These are phyloP conservation scores for Pseudoscleropodium purum DNA, from an alignment of 225 moss, liverwort and hornwort genomes.

Conservation along the genomic window DNA sequence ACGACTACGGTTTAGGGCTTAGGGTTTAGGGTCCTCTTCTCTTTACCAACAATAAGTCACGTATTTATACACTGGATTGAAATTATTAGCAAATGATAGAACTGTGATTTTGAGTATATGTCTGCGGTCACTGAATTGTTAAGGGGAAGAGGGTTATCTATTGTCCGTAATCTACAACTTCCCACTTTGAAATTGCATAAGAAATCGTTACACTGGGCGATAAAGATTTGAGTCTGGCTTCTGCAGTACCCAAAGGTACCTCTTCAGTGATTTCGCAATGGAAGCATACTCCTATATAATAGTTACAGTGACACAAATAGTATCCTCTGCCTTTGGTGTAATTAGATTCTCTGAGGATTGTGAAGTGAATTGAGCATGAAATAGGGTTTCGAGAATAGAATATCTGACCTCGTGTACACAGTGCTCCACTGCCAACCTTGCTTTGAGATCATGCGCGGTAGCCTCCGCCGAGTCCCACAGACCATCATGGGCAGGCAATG, in stretches of 20 bases:
- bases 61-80: not conserved
- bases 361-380: not conserved
- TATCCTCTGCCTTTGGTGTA: no score
- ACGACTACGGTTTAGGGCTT: not conserved
- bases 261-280: not conserved
- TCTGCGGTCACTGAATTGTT: not conserved
- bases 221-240: not conserved
- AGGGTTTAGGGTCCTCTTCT: no score
- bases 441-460: slow-evolving; percentile 38
- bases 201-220: not conserved
- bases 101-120: not conserved
- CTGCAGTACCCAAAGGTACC: not conserved
- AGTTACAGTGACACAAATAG: not conserved
- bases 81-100: not conserved
- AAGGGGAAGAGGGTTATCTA: not conserved
- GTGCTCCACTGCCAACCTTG: slow-evolving; percentile 43
- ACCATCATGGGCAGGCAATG: slow-evolving; percentile 47
- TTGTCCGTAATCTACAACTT: not conserved
- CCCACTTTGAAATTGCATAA: not conserved
- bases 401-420: slow-evolving; percentile 43
- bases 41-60: not conserved
- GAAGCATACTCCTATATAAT: not conserved
- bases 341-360: not conserved
- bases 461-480: slow-evolving; percentile 50
- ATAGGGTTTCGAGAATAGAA: not conserved